A percentile compares a stretch with the other conserved stretches of the same genome.
Conservation (phyloP, 108 stramenopile species). For the Skeletonema potamos region DNA sequence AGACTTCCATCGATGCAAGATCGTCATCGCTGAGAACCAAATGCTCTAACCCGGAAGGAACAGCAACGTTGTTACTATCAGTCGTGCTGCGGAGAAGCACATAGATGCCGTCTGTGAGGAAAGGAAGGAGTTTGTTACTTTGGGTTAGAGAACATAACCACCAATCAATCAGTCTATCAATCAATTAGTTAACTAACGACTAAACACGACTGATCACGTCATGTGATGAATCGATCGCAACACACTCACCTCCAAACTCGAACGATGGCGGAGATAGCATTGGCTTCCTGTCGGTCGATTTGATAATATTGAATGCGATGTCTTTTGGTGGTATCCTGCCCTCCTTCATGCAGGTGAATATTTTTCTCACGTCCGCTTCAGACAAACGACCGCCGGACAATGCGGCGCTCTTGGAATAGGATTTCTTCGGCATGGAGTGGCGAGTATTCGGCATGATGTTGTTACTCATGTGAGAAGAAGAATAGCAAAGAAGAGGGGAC, state of each 20-base stretch:
- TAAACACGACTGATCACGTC: conserved; percentile 5
- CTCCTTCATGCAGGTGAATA: conserved; percentile 64
- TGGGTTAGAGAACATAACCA: neutral
- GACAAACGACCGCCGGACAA: conserved; percentile 33
- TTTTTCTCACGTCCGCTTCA: conserved; percentile 58
- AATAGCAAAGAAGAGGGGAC: neutral
- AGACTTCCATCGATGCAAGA: conserved; percentile 20
- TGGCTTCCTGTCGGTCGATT: conserved; percentile 48
- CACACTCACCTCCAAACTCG: conserved; percentile 66
- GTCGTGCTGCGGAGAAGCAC: conserved; percentile 56
- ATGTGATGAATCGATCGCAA: neutral
- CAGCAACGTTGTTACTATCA: conserved; percentile 1
- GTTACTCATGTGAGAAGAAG: neutral
- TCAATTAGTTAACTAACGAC: neutral
- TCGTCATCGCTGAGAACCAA: conserved; percentile 33
- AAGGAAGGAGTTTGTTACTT: neutral
- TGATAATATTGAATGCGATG: conserved; percentile 67
- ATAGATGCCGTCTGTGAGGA: conserved; percentile 67
- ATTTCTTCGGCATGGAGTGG: neutral
- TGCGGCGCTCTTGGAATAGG: neutral
- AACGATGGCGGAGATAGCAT: conserved; percentile 73
- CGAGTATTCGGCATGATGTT: neutral
- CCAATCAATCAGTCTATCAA: too few species aligned
- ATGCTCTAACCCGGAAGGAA: conserved; percentile 52
- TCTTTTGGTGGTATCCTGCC: conserved; percentile 48